Base-by-base conservation (phyloP, 78 protist genomes). In the Diacronema lutheri region DNA sequence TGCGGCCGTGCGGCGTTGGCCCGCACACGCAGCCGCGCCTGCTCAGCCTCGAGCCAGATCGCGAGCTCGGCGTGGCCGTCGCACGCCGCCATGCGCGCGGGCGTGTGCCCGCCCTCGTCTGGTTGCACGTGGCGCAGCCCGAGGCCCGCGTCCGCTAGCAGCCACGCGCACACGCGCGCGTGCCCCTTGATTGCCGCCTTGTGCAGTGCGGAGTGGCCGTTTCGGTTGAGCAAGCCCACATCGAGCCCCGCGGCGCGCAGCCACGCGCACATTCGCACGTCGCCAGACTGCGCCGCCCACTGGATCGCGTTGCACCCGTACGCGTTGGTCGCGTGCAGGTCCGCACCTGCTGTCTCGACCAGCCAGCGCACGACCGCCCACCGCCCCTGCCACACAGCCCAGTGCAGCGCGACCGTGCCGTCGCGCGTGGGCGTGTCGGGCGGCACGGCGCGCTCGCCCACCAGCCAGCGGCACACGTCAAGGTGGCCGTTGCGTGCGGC, bases 221-320 rank as follows among this genome's bases (percentile, higher is more conserved):
- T 74, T 26, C 60, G 40, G 35, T 74, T 74, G 46, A 74, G 62
- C 41, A 74, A 3, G 9, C 11, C 6, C 37, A 50, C 14, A n/a
- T 74, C 64, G 40, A 41, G 81, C 4, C 60, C 60, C 25, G 33
- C 21, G 19, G 41, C 14, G 29, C 38, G 37, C 25, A 74, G 58
- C 58, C 81, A 74, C 26, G 0, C 25, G 62, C 62, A 74, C 61
- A 50, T 21, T 0, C 13, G 13, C 12, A 74, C 35, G n/a, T 9
- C 58, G 41, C 19, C 57, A 0, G 81, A 13, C 84, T 79, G 84
- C 37, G 84, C 84, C 21, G 72, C 65, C 84, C 84, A 79, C 57
- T 79, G 84, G 57, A 79, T 37, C 11, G 84, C 84, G 31, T 79
- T 79, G 84, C 84, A 79, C 31, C 84, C 84, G 55, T 35, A 58